A percentile compares a stretch with the other conserved stretches of the same genome.
Conservation (phyloP, 306 rosid species). For the Alnus rubra region DNA sequence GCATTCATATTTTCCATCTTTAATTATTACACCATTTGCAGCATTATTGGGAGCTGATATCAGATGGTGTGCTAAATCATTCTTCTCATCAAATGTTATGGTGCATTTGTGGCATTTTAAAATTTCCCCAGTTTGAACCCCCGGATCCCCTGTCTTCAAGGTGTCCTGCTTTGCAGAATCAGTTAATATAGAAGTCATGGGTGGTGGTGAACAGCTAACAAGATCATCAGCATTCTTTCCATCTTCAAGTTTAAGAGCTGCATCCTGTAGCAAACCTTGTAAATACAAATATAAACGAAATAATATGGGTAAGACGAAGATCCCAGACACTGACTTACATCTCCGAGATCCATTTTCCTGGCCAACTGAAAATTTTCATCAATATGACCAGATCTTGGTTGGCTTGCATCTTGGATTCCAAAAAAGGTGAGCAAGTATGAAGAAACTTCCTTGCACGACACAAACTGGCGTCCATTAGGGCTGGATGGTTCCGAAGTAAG, state of each 20-base stretch:
- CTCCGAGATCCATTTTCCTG: slow-evolving; percentile 36
- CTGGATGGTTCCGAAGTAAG: slow-evolving; percentile 56
- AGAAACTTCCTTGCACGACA: slow-evolving; percentile 67
- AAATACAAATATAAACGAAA: slow-evolving; percentile 24
- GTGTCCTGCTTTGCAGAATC: slow-evolving; percentile 37
- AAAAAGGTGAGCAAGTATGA: slow-evolving; percentile 51
- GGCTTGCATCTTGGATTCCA: slow-evolving; percentile 37
- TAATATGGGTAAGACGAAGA: slow-evolving; percentile 8
- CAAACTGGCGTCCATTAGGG: slow-evolving; percentile 78
- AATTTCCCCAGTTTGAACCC: slow-evolving; percentile 9
- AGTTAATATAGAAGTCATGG: slow-evolving; percentile 24
- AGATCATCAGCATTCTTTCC: slow-evolving; percentile 39
- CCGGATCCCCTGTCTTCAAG: slow-evolving; percentile 14
- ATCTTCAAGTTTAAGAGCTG: slow-evolving; percentile 33
- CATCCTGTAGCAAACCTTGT: slow-evolving; percentile 34
- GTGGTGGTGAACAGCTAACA: slow-evolving; percentile 30
- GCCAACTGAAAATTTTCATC: slow-evolving; percentile 40
- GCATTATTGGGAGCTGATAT: background rate
- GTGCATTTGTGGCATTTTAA: slow-evolving; percentile 14
- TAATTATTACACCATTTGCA: slow-evolving; percentile 5
- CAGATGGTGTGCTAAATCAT: slow-evolving; percentile 9
- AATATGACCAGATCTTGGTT: slow-evolving; percentile 35
- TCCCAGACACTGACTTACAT: slow-evolving; percentile 50
- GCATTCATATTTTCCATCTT: slow-evolving; percentile 17
- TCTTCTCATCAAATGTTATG: slow-evolving; percentile 16